Percentiles rank a stretch among this genome's conserved stretches.
Conservation (phyloP, 257 asterid genomes). For the Fraxinus quadrangulata region DNA sequence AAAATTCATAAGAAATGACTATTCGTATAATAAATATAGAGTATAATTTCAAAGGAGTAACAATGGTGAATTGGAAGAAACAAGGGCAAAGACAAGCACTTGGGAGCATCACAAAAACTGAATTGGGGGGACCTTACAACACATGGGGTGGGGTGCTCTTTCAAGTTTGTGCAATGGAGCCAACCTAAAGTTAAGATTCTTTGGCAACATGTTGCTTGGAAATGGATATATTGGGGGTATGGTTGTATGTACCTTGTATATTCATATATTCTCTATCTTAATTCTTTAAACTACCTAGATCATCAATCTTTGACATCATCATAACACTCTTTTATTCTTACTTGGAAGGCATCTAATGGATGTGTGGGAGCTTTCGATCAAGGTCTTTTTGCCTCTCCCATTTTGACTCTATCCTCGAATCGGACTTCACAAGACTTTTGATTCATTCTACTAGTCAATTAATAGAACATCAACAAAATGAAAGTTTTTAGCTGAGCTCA, state of each 20-base stretch:
- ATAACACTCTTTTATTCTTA: not conserved
- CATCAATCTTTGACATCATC: not conserved
- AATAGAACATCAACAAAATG: not conserved
- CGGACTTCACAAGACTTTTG: not conserved
- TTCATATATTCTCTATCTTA: constrained; percentile 16
- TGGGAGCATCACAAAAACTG: constrained; percentile 47
- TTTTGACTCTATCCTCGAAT: not conserved
- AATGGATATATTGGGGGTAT: constrained; percentile 52
- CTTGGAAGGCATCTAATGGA: not conserved
- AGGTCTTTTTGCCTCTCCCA: not conserved
- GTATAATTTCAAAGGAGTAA: constrained; percentile 22
- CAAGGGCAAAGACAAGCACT: constrained; percentile 61
- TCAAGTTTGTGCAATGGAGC: constrained; percentile 55
- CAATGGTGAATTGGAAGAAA: constrained; percentile 44
- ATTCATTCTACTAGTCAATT: not conserved
- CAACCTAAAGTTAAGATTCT: constrained; percentile 74
- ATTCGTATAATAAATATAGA: not conserved
- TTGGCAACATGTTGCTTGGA: constrained; percentile 81
- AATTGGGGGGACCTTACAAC: constrained; percentile 81
- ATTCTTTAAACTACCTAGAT: constrained; percentile 9
- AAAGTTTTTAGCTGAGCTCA: not conserved
- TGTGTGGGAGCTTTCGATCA: not conserved
- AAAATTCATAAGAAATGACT: not conserved
- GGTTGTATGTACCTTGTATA: constrained; percentile 23
- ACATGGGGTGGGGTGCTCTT: constrained; percentile 82